These are phyloP conservation scores for Phytopythium litorale DNA, from an alignment of 352 stramenopile species.

Conservation along the genomic window DNA sequence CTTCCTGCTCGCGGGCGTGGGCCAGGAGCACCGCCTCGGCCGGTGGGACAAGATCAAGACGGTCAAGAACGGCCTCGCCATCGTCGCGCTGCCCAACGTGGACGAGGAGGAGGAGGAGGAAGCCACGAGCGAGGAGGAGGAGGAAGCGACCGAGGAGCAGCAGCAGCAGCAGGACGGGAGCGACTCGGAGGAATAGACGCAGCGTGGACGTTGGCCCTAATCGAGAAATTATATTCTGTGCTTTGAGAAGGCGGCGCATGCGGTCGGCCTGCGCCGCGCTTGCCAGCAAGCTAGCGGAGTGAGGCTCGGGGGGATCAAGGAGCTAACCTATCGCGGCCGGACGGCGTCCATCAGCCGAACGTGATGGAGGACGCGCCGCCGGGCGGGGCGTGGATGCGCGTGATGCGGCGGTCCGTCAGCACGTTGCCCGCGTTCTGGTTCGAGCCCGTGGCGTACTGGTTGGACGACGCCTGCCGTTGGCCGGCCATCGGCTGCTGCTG, in stretches of 20 bases:
- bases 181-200: conserved; percentile 5
- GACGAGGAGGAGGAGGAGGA: conserved; percentile 28
- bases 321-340: conserved; percentile 9
- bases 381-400: conserved; percentile 84
- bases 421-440: conserved; percentile 91
- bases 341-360: conserved; percentile 39
- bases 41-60: conserved; percentile 88
- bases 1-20: conserved; percentile 89
- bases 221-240: conserved; percentile 6
- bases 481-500: conserved; percentile 19
- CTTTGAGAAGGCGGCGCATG: background rate
- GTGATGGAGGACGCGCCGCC: conserved; percentile 80
- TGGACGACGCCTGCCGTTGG: conserved; percentile 50
- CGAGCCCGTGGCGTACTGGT: conserved; percentile 74
- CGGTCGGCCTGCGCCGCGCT: conserved; percentile 3
- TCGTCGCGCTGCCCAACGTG: conserved; percentile 82
- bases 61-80: conserved; percentile 88
- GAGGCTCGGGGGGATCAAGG: conserved; percentile 2
- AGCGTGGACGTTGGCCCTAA: conserved; percentile 2
- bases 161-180: conserved; percentile 10
- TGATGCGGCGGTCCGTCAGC: conserved; percentile 87
- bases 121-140: conserved; percentile 27
- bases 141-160: conserved; percentile 20
- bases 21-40: conserved; percentile 91
- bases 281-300: background rate